Evolutionary conservation across 805 yeast species (phyloP), one percentile per base, ranked within the genome.

Genomic region (Candida manassasensis): DNA sequence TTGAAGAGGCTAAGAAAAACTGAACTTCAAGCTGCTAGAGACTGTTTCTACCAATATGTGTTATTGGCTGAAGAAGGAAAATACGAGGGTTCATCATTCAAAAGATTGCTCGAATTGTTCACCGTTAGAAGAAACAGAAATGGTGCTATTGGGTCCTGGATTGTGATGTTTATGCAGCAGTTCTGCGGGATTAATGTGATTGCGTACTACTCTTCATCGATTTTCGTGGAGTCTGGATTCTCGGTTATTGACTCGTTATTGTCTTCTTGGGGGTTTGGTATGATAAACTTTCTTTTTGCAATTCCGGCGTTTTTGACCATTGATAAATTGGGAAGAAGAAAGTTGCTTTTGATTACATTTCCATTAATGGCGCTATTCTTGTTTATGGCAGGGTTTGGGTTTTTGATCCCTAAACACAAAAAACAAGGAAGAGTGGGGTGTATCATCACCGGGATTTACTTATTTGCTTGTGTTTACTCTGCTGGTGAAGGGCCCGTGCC

Each of bases 401-500:
- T 84, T 64, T 80, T 80, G 73, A 80, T 84, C 41, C 70, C 74
- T 21, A 61, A 59, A 21, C 69, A 67, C 1, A 46, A 58, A 21
- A 47, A 53, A 10, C 56, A 73, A 6, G 80, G 79, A 3, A 71
- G 84, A 49, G 59, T 81, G 40, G 96, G 79, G 3, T 29, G 37
- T 36, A 70, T 81, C 36, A 68, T 82, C 5, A 63, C 77, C 41
- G 94, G 93, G 46, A 80, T 86, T 39, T 86, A 86, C 54, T 52
- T 86, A 19, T 85, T 74, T 58, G 67, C 86, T 0, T 71, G 77
- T 28, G 81, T 82, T 37, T 86, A 86, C 60, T 83, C 94, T 0
- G 76, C 84, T 3, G 90, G 94, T 37, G 86, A 83, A 56, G 95
- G 95, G 29, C 94, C 93, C 9, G 93, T 86, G 29, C 94, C 95